Percentiles rank a stretch among this genome's conserved stretches.
These are phyloP conservation scores for Elsinoe arachidis DNA, from an alignment of 2,329 filamentous ascomycete genomes.

Conservation along the genomic window DNA sequence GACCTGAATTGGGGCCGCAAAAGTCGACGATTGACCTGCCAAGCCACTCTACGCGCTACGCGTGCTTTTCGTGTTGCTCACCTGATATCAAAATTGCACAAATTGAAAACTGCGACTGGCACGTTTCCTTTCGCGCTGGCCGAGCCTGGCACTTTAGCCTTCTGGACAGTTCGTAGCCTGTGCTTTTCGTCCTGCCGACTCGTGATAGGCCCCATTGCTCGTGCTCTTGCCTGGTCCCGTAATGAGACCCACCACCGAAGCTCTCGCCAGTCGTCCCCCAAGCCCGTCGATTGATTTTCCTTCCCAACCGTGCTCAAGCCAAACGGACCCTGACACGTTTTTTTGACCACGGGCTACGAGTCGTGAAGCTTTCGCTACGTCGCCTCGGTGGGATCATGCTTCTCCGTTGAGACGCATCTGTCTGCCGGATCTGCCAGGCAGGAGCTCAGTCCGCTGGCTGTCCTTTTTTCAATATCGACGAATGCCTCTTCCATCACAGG, in stretches of 20 bases:
- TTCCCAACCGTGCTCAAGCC: background rate
- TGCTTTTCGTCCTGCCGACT: constrained; percentile 6
- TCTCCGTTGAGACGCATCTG: background rate
- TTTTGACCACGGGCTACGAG: background rate
- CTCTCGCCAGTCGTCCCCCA: background rate
- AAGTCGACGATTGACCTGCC: background rate
- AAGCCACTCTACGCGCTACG: constrained; percentile 12
- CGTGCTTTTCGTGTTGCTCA: constrained; percentile 8
- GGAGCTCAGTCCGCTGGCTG: background rate
- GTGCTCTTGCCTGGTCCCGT: constrained; percentile 7
- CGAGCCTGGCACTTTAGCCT: background rate
- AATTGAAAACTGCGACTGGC: background rate
- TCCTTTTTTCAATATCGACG: background rate
- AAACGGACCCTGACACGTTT: constrained; percentile 5
- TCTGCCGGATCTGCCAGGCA: background rate
- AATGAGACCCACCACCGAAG: constrained; percentile 5
- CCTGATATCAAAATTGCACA: constrained; percentile 5
- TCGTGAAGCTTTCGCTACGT: background rate
- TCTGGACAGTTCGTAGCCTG: background rate
- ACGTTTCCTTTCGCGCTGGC: constrained; percentile 5
- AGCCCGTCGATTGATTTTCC: background rate
- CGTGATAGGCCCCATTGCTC: constrained; percentile 2
- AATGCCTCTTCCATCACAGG: background rate
- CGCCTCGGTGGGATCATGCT: background rate
- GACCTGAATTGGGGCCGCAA: background rate